Base-by-base conservation (phyloP, 768 basidiomycete species). In the Mycena belliarum region DNA sequence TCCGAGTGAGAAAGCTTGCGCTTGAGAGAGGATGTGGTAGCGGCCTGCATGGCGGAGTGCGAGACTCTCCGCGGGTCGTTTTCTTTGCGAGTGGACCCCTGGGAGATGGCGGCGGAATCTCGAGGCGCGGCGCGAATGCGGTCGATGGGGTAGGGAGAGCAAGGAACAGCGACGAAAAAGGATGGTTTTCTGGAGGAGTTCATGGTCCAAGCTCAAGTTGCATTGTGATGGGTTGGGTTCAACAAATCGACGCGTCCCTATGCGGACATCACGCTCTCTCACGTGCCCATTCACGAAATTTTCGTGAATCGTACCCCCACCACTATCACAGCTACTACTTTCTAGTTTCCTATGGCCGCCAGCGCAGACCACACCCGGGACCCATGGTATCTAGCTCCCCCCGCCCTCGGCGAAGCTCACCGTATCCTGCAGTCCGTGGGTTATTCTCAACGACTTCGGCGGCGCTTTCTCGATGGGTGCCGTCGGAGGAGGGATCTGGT, bases 381-480 rank as follows among this genome's bases (percentile, higher is more conserved):
- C 75, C 94, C 93, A 57, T 96, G 94, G 93, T 89, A 69, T 59
- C 81, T 49, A 9, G 1, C 33, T 23, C 33, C 28, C 11, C 25
- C n/a, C 38, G 32, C 21, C 41, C 18, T 40, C 21, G 29, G 18
- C 15, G 51, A 21, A 46, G 47, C 38, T 41, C 24, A 53, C 42
- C 42, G 44, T 29, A 15, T 46, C 50, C 45, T 47, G 29, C 67
- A 98, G 96, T 76, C 96, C 96, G 67, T 98, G 95, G 93, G 95
- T 98, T 50, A 91, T 98, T 70, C 87, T 98, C 66, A 97, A 93
- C 79, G 96, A 98, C 79, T 96, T 95, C 74, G 95, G 96, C 59
- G 95, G 94, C 60, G 95, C 95, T 14, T 96, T 97, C 74, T 85
- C 95, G 18, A 98, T 98, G 95, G 95, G 95, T 72, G 93, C 95